Evolutionary conservation across 2,329 filamentous ascomycete genomes (phyloP), one percentile per base, ranked within the genome.

Genomic region (Canariomyces notabilis): DNA sequence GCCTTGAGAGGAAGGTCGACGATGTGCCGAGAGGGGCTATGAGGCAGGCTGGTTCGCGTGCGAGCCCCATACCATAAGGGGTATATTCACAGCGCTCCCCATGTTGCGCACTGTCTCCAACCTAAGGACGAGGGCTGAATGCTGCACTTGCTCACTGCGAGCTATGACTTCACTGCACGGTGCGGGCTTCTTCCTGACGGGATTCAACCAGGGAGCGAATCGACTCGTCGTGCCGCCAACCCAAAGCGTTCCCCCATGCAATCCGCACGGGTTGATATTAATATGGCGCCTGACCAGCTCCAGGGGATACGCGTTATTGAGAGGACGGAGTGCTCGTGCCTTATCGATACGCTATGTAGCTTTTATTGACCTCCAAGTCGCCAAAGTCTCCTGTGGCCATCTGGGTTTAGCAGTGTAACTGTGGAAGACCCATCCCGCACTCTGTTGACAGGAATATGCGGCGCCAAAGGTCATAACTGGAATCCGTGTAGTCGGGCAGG

Each of bases 191-290:
- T 6, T 42, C 42, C 22, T 18, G 8, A 26, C 19, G 6, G 18
- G 29, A 29, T 18, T 20, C 7, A 19, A 16, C 18, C 39, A 18
- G 38, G 42, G 18, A 42, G 42, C 40, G 42, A 52, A 48, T 52
- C 34, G 41, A 37, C 37, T 45, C 33, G 37, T 42, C 29, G 36
- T 46, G 41, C 42, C 26, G 34, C 47, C 49, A 41, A 43, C 37
- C 46, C 34, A 37, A 26, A n/a, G 40, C 35, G 21, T 36, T 34
- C 31, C 22, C 18, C 44, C 26, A 52, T 55, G 54, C 52, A 51
- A 37, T 35, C 45, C 44, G 33, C 42, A 41, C 56, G 54, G 56
- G 42, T 49, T 33, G 56, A 58, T 55, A 57, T 54, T 58, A 51
- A 53, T 36, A 50, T 53, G 51, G 50, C 42, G 46, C 34, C 43